These are phyloP conservation scores for Yamadazyma ubonensis DNA, from an alignment of 805 yeast species.

Conservation along the genomic window DNA sequence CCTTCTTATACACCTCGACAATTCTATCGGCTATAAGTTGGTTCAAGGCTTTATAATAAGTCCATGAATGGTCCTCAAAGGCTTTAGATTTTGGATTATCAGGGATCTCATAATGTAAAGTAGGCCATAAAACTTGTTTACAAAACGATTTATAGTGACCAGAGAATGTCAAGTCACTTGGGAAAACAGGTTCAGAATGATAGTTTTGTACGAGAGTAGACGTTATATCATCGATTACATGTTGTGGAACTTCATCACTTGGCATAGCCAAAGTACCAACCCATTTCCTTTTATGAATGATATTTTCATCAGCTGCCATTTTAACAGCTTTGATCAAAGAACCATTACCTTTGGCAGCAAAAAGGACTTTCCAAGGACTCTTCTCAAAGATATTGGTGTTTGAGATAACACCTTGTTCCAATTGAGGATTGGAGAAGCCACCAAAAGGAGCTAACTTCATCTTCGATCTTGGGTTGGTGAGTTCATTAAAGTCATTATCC, in stretches of 20 bases:
- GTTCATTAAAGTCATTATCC: conserved; percentile 26
- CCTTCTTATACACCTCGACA: conserved; percentile 52
- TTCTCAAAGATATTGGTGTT: conserved; percentile 49
- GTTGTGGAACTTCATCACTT: conserved; percentile 70
- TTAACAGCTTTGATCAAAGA: conserved; percentile 83
- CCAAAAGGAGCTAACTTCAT: conserved; percentile 61
- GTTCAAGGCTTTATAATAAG: conserved; percentile 72
- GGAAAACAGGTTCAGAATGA: conserved; percentile 63
- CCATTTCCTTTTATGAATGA: conserved; percentile 54
- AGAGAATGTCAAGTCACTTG: conserved; percentile 76
- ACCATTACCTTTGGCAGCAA: conserved; percentile 77
- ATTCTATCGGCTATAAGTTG: conserved; percentile 77
- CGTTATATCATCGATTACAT: conserved; percentile 55
- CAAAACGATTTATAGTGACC: conserved; percentile 92
- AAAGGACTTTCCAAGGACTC: conserved; percentile 73
- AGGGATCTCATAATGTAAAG: conserved; percentile 89
- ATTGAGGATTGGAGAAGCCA: conserved; percentile 66
- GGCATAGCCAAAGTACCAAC: conserved; percentile 93
- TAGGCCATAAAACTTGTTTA: conserved; percentile 95
- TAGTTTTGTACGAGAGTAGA: conserved; percentile 46
- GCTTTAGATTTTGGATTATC: conserved; percentile 93
- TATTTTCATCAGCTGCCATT: conserved; percentile 44
- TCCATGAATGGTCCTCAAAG: conserved; percentile 95
- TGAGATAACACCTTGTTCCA: conserved; percentile 43
- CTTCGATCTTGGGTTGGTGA: conserved; percentile 26